phyloP scores from a whole-genome alignment of 1,284 basidiomycete genomes.

The Porogramme epimiltina region DNA sequence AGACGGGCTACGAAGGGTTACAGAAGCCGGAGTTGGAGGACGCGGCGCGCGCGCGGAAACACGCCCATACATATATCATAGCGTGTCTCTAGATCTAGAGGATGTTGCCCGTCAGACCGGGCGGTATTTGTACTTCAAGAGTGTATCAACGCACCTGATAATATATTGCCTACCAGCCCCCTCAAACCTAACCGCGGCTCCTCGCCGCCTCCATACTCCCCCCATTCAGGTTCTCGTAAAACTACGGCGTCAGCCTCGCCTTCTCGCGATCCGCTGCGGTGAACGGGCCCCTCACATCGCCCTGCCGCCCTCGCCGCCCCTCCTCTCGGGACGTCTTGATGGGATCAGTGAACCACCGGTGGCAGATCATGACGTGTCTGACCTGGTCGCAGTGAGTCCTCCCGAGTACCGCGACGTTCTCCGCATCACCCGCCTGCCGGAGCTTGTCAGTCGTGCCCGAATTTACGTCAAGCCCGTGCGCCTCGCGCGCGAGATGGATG shows the following conservation, averaged over 20 bases:
- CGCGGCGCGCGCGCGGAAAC: not conserved
- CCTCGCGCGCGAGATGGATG: conserved; percentile 90
- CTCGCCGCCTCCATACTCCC: conserved; percentile 36
- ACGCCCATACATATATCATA: no score
- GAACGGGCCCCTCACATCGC: conserved; percentile 85
- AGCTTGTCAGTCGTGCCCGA: conserved; percentile 84
- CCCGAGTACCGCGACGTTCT: conserved; percentile 73
- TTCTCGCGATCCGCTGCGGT: conserved; percentile 76
- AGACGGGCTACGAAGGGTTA: conserved; percentile 17
- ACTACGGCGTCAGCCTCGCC: conserved; percentile 73
- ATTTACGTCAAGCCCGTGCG: conserved; percentile 86
- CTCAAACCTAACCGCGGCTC: conserved; percentile 12
- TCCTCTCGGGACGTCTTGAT: conserved; percentile 75
- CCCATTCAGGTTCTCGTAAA: conserved; percentile 73
- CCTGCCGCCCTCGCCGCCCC: conserved; percentile 75
- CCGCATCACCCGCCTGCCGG: conserved; percentile 68
- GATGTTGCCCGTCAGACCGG: no score
- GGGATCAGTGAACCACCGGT: conserved; percentile 85
- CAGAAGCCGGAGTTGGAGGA: conserved; percentile 2
- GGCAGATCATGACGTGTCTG: conserved; percentile 81
- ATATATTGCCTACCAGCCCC: not conserved
- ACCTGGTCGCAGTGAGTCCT: conserved; percentile 87
- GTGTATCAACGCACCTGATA: not conserved
- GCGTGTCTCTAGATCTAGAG: no score
- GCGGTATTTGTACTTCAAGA: no score